Base-by-base conservation (phyloP, 2,329 filamentous ascomycete species). In the Lachnellula arida region DNA sequence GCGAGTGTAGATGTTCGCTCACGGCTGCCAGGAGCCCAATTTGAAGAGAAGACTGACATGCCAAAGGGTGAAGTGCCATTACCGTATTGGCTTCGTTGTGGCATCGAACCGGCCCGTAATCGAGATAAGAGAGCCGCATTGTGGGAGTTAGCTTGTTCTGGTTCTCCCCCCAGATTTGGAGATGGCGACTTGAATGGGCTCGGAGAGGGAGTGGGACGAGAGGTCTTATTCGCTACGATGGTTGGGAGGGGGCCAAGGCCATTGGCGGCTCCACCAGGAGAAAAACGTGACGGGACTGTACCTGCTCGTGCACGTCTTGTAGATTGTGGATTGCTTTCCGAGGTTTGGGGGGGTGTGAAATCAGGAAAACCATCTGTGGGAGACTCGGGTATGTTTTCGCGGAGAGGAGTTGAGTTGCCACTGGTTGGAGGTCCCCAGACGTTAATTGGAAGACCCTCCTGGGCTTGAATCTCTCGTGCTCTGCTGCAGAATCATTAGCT, bases 361-460 rank as follows among this genome's bases (percentile, higher is more conserved):
- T 96, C 92, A 56, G 94, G 92, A 67, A 97, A 97, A 64, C 89
- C 93, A 76, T 97, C 93, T 63, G 89, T 94, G 34, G 94, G 94
- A 37, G 93, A 97, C 75, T 99, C 94, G 61, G 93, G 92, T 59
- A 99, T 97, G 63, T 93, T 97, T 76, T 97, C 94, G 68, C 94
- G 90, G 51, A 99, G 82, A 65, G 94, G 94, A 43, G 93, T 97
- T 19, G 93, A 97, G 73, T 96, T 93, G 63, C 93, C 94, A 72
- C 93, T 97, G 54, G 93, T 96, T 49, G 94, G 93, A 63, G 94
- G 93, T 11, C 94, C 91, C 94, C 94, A 97, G 44, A 88, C 87
- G 69, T 86, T 84, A 51, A 87, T 74, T 70, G 78, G 76, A 49
- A 96, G 80, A 51, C 92, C 92, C 81, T 97, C 93, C 76, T 97